Percentiles rank a stretch among this genome's conserved stretches.
Conservation (phyloP, 441 rosid species). For the Pelargonium citronellum region DNA sequence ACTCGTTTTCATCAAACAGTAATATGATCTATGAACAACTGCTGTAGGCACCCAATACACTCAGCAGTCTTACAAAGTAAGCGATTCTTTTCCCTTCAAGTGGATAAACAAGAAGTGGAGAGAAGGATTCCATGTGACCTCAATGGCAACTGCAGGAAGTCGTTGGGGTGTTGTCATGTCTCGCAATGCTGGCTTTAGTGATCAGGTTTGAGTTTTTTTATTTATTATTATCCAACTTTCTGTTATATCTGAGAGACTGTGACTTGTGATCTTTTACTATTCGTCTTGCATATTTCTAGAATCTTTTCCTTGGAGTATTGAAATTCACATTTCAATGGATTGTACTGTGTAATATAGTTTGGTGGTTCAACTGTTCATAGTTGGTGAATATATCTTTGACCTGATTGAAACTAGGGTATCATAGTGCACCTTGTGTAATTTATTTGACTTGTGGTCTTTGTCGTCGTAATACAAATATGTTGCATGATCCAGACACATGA, state of each 20-base stretch:
- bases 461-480: too few species aligned
- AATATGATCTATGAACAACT: constrained; percentile 5
- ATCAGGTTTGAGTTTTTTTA: constrained; percentile 52
- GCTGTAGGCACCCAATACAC: constrained; percentile 82
- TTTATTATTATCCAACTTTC: constrained; percentile 6
- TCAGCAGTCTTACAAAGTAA: constrained; percentile 96
- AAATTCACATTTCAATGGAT: too few species aligned
- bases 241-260: neutral
- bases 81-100: constrained; percentile 94
- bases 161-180: constrained; percentile 99
- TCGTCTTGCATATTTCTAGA: too few species aligned
- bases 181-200: constrained; percentile 97
- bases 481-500: too few species aligned
- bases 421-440: too few species aligned
- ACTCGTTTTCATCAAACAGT: neutral
- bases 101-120: constrained; percentile 99
- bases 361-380: too few species aligned
- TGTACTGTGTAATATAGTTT: too few species aligned
- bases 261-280: neutral
- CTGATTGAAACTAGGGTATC: too few species aligned
- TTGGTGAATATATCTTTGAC: too few species aligned
- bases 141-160: constrained; percentile 98
- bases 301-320: too few species aligned
- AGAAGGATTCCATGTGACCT: constrained; percentile 96
- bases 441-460: too few species aligned